phyloP scores from a whole-genome alignment of 1,284 basidiomycete species.

The Cryptococcus sp. region DNA sequence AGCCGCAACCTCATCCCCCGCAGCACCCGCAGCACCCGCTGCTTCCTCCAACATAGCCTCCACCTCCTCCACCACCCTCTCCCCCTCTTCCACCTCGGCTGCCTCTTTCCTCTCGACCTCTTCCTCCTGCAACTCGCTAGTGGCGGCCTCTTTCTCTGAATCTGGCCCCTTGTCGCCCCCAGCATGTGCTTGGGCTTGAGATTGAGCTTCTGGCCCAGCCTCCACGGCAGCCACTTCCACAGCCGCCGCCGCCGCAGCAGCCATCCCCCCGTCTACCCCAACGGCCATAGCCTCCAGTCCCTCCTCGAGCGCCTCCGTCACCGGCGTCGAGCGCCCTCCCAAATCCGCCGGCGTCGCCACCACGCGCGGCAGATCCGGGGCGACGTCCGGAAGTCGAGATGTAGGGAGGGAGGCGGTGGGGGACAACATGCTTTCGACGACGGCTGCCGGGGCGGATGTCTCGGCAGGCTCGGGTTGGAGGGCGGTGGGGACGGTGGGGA shows the following conservation, averaged over 20 bases:
- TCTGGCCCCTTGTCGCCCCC: no score
- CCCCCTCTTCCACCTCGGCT: background rate
- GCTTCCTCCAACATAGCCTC: background rate
- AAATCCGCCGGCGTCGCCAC: constrained; percentile 5
- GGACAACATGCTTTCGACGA: background rate
- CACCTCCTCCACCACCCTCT: background rate
- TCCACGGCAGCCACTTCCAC: constrained; percentile 1
- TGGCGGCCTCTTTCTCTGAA: no score
- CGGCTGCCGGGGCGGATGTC: background rate
- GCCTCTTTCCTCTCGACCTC: background rate
- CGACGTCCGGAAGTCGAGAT: background rate
- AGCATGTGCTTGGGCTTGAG: no score
- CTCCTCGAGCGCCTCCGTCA: constrained; percentile 7
- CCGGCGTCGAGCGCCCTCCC: background rate
- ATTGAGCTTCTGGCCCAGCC: no score
- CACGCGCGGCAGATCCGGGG: background rate
- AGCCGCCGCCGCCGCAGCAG: no score
- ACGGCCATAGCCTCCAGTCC: constrained; percentile 8
- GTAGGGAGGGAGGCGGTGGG: background rate
- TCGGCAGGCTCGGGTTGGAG: background rate
- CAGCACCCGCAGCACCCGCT: background rate
- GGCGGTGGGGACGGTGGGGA: no score
- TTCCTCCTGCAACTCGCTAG: background rate
- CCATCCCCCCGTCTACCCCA: constrained; percentile 5
- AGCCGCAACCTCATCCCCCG: background rate